phyloP scores from a whole-genome alignment of 768 basidiomycete genomes.

The Mycena leptocephala region DNA sequence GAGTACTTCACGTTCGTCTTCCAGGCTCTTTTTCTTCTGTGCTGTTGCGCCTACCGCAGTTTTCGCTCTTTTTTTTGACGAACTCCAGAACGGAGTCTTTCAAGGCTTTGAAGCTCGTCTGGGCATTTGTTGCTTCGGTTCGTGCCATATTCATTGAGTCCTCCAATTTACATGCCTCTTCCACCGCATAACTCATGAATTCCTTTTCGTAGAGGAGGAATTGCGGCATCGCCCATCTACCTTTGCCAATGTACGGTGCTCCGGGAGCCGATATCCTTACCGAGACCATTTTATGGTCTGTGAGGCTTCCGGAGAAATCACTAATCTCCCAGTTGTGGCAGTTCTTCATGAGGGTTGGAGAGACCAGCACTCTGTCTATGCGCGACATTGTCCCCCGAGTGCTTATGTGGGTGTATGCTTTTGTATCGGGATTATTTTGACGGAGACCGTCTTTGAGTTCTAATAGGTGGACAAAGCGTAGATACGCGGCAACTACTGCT shows the following conservation, averaged over 20 bases:
- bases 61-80: conserved; percentile 9
- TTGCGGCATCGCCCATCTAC: conserved; percentile 31
- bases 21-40: neutral
- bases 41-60: neutral
- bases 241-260: conserved; percentile 28
- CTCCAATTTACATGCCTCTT: neutral
- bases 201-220: conserved; percentile 6
- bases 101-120: neutral
- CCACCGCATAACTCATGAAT: neutral
- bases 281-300: conserved; percentile 34
- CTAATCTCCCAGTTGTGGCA: too few species aligned
- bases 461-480: too few species aligned
- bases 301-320: neutral
- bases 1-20: neutral
- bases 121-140: neutral
- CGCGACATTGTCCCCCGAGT: too few species aligned
- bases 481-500: too few species aligned
- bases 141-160: neutral
- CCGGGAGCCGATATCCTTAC: conserved; percentile 11
- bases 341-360: too few species aligned
- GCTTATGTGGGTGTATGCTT: conserved; percentile 24
- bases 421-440: conserved; percentile 10
- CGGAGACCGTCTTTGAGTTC: too few species aligned
- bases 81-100: neutral
- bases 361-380: too few species aligned